These are phyloP conservation scores for Mycena galericulata DNA, from an alignment of 768 basidiomycete species.

Conservation along the genomic window DNA sequence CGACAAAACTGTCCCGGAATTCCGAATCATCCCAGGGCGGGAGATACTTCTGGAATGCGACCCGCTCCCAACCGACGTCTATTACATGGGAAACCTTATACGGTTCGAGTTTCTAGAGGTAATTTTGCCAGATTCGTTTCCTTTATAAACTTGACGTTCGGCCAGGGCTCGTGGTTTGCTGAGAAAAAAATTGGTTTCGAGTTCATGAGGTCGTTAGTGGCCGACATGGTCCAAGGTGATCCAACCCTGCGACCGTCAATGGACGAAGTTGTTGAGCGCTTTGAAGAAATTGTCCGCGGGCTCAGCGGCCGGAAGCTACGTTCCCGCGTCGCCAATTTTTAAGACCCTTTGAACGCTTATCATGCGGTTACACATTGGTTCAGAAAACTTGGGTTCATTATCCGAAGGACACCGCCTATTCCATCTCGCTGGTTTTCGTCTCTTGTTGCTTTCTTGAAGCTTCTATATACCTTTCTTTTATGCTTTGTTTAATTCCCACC, in stretches of 20 bases:
- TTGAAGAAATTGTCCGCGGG: constrained; percentile 23
- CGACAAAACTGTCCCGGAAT: constrained; percentile 57
- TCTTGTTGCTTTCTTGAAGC: too few species aligned
- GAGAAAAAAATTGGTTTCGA: not conserved
- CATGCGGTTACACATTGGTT: too few species aligned
- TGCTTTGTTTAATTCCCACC: too few species aligned
- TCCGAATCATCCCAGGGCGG: constrained; percentile 28
- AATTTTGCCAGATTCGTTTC: too few species aligned
- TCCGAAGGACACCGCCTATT: too few species aligned
- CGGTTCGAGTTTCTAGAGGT: too few species aligned
- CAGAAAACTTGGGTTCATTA: too few species aligned
- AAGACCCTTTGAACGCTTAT: too few species aligned
- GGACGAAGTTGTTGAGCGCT: constrained; percentile 46
- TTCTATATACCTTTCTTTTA: too few species aligned
- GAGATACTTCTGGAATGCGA: constrained; percentile 35
- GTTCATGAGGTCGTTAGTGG: constrained; percentile 48
- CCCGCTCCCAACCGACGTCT: constrained; percentile 58
- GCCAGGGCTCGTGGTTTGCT: not conserved
- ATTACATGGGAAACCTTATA: constrained; percentile 55
- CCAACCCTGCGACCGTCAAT: constrained; percentile 51
- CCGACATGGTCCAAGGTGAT: constrained; percentile 51
- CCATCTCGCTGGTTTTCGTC: too few species aligned
- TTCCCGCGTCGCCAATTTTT: not conserved
- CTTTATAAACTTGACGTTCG: too few species aligned
- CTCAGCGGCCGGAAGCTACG: constrained; percentile 3